phyloP scores from a whole-genome alignment of 176 grass and related monocot species.

The Pontederia crassipes region DNA sequence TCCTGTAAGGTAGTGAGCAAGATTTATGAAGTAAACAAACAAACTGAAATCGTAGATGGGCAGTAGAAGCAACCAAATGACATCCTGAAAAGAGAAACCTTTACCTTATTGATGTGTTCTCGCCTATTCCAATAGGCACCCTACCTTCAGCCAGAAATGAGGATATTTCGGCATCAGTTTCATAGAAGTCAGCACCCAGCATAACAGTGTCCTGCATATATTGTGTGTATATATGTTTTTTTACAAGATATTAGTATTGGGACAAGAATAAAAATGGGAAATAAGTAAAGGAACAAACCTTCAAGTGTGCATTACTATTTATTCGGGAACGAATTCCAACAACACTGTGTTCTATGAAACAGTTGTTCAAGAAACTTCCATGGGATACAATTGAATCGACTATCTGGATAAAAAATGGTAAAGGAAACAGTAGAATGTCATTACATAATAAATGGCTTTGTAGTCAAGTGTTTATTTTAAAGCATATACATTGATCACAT shows the following conservation, averaged over 20 bases:
- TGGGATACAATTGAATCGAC: slow-evolving; percentile 84
- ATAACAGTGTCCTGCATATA: slow-evolving; percentile 67
- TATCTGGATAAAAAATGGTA: slow-evolving; percentile 38
- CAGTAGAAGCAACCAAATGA: too few relatives aligned
- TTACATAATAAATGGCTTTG: not conserved
- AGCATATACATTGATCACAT: too few relatives aligned
- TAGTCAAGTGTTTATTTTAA: too few relatives aligned
- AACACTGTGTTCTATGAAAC: slow-evolving; percentile 61
- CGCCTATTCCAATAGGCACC: slow-evolving; percentile 80
- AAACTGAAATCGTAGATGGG: too few relatives aligned
- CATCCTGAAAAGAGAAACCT: not conserved
- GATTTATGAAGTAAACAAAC: not conserved
- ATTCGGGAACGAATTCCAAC: slow-evolving; percentile 68
- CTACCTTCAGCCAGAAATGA: slow-evolving; percentile 47
- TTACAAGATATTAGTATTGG: not conserved
- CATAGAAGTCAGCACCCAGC: slow-evolving; percentile 86
- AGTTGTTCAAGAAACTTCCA: slow-evolving; percentile 73
- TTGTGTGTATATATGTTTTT: too few relatives aligned
- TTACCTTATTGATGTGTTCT: slow-evolving; percentile 76
- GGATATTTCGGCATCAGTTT: slow-evolving; percentile 59
- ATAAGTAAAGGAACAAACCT: slow-evolving; percentile 30
- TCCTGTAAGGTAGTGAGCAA: slow-evolving; percentile 29
- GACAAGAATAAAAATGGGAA: not conserved
- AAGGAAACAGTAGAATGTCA: not conserved
- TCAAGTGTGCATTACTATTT: slow-evolving; percentile 59